Percentiles rank a stretch among this genome's conserved stretches.
phyloP scores from a whole-genome alignment of 140 eudicot genomes.

The Erigeron philadelphicus region DNA sequence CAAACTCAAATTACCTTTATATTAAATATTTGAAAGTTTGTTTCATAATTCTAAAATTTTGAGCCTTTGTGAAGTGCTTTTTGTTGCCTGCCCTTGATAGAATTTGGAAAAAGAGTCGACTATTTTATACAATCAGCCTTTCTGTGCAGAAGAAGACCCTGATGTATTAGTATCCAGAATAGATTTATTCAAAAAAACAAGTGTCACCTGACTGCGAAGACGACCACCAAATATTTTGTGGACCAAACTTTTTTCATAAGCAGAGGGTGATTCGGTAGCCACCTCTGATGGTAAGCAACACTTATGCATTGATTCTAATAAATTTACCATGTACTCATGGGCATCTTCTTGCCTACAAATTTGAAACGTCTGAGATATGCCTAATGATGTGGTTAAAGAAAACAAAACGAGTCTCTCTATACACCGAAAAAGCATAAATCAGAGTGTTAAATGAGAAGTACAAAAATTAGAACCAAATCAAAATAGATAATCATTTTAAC shows the following conservation, averaged over 20 bases:
- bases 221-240: slow-evolving; percentile 53
- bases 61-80: background rate
- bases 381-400: slow-evolving; percentile 51
- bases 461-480: background rate
- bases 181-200: background rate
- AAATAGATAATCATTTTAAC: background rate
- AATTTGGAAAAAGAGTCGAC: background rate
- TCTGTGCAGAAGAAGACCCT: no score
- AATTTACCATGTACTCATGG: slow-evolving; percentile 80
- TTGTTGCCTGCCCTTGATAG: background rate
- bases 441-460: no score
- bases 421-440: background rate
- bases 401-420: background rate
- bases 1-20: background rate
- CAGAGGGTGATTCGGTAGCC: slow-evolving; percentile 67
- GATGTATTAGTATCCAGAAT: background rate
- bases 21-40: background rate
- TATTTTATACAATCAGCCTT: background rate
- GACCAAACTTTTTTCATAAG: slow-evolving; percentile 71
- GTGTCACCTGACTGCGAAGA: slow-evolving; percentile 7
- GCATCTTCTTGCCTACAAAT: slow-evolving; percentile 82
- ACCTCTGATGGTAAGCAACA: slow-evolving; percentile 79
- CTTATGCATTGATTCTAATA: slow-evolving; percentile 77
- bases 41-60: background rate
- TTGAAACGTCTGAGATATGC: slow-evolving; percentile 58